Conservation (phyloP, 495 filamentous ascomycete genomes). For the Trichoderma reesei region DNA sequence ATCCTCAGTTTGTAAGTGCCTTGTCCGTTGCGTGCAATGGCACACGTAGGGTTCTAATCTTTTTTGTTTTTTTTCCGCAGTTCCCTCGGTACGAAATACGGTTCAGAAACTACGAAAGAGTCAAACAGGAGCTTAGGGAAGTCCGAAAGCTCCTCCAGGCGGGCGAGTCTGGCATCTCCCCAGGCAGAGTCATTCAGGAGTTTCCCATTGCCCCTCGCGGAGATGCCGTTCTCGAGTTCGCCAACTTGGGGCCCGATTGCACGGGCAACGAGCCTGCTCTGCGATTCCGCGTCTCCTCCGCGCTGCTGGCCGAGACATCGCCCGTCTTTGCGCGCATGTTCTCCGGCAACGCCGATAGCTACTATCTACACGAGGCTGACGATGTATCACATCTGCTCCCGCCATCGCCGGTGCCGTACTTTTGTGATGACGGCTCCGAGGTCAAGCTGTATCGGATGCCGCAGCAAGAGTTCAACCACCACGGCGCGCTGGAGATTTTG, state of each 20-base stretch:
- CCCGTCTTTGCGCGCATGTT: conserved; percentile 30
- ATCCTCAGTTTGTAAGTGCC: conserved; percentile 17
- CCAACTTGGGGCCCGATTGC: conserved; percentile 18
- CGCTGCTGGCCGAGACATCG: conserved; percentile 27
- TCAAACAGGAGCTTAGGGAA: conserved; percentile 16
- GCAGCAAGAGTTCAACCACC: conserved; percentile 26
- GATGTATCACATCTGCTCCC: conserved; percentile 24
- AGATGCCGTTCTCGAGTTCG: conserved; percentile 30
- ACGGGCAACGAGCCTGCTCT: conserved; percentile 18
- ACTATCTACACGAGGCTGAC: conserved; percentile 11
- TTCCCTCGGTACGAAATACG: conserved; percentile 17
- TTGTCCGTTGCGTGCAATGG: not conserved
- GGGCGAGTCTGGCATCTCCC: conserved; percentile 17
- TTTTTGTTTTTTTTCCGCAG: not conserved
- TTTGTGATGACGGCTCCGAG: conserved; percentile 23
- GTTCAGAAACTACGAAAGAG: conserved; percentile 21
- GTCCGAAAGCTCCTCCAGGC: conserved; percentile 14
- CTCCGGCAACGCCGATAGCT: conserved; percentile 10
- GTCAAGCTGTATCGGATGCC: conserved; percentile 31
- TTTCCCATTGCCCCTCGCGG: conserved; percentile 19
- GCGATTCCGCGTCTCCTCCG: conserved; percentile 31
- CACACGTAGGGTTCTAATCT: not conserved
- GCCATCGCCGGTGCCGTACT: conserved; percentile 18
- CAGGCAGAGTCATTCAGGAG: conserved; percentile 16
- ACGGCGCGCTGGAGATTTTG: conserved; percentile 25